phyloP scores from a whole-genome alignment of 805 yeast species.

The Nakazawaea holstii region DNA sequence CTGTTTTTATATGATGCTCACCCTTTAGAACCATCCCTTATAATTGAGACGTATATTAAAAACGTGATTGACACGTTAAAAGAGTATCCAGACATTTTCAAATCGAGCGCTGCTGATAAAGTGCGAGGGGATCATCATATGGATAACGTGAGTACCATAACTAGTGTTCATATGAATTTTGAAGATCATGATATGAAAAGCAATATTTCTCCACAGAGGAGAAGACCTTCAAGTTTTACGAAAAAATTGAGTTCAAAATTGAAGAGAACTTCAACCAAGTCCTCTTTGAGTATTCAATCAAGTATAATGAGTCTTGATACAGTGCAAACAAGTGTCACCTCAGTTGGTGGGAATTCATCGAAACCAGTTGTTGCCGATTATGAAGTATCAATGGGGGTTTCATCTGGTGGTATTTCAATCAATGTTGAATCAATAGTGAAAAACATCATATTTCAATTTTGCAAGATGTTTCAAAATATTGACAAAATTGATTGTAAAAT shows the following conservation, averaged over 20 bases:
- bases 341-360: background rate
- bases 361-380: no score
- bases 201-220: background rate
- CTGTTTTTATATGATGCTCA: conserved; percentile 1
- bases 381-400: no score
- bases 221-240: background rate
- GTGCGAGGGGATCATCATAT: background rate
- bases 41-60: background rate
- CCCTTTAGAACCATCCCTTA: background rate
- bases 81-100: conserved; percentile 3
- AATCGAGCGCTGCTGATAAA: background rate
- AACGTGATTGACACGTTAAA: background rate
- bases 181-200: no score
- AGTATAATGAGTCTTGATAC: conserved; percentile 3
- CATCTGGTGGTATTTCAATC: background rate
- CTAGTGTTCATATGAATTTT: no score
- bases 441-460: conserved; percentile 6
- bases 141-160: no score
- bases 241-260: background rate
- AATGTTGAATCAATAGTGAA: background rate
- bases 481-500: background rate
- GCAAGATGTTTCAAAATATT: conserved; percentile 1
- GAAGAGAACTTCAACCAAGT: conserved; percentile 6
- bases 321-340: conserved; percentile 1
- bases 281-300: background rate